Evolutionary conservation across 495 filamentous ascomycete genomes (phyloP).

Genomic region (Tuber aestivum): DNA sequence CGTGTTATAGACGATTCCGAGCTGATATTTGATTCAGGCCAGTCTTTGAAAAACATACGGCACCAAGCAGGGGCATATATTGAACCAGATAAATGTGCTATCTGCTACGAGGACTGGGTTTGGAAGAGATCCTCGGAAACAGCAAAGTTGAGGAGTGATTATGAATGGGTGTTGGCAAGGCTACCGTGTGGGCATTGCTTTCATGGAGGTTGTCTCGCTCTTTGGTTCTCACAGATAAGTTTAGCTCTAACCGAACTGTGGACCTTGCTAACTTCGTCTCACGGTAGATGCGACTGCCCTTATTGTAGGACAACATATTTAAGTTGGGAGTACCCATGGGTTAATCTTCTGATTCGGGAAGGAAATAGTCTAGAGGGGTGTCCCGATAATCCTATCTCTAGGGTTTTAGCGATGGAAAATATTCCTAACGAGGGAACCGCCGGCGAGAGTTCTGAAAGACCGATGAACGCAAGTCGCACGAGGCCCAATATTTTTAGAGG

Average conservation of each 20-base stretch:
- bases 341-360: background rate
- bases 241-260: background rate
- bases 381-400: background rate
- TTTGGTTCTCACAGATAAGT: constrained; percentile 3
- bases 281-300: background rate
- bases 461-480: background rate
- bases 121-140: background rate
- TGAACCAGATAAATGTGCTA: background rate
- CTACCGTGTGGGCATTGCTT: background rate
- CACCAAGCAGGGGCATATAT: background rate
- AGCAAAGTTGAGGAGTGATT: background rate
- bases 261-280: background rate
- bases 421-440: background rate
- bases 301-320: background rate
- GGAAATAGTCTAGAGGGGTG: background rate
- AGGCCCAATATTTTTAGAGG: background rate
- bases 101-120: background rate
- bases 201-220: background rate
- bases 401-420: background rate
- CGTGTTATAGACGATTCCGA: background rate
- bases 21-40: background rate
- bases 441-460: background rate
- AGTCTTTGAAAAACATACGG: background rate
- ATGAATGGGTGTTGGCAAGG: background rate
- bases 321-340: background rate